Percentiles rank a stretch among this genome's conserved stretches.
phyloP scores from a whole-genome alignment of 176 grass and related monocot species.

The Cocos nucifera region DNA sequence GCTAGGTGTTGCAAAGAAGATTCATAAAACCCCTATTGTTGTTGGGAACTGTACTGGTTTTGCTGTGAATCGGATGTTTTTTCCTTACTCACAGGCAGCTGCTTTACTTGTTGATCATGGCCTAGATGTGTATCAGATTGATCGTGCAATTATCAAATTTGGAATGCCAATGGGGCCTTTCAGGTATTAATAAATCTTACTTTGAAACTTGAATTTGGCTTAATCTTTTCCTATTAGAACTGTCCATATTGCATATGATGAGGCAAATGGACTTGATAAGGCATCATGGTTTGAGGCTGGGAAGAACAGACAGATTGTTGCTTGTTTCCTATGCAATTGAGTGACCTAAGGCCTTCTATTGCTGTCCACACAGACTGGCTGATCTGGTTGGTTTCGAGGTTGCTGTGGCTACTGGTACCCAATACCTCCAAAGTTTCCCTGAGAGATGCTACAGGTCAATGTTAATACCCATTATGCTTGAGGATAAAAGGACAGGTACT shows the following conservation, averaged over 20 bases:
- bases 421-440: conserved; percentile 74
- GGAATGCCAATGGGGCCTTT: conserved; percentile 99
- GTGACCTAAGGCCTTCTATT: conserved; percentile 1
- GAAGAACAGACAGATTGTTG: background rate
- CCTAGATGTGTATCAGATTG: conserved; percentile 85
- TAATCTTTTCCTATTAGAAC: background rate
- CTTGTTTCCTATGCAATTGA: background rate
- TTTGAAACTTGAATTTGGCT: background rate
- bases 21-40: conserved; percentile 83
- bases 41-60: conserved; percentile 82
- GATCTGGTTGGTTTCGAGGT: conserved; percentile 88
- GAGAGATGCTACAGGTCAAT: conserved; percentile 84
- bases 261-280: background rate
- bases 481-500: conserved; percentile 72
- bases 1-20: conserved; percentile 74
- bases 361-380: conserved; percentile 39
- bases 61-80: conserved; percentile 96
- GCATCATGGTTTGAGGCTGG: background rate
- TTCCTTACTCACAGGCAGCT: conserved; percentile 81
- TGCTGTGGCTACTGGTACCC: conserved; percentile 64
- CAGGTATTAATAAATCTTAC: conserved; percentile 37
- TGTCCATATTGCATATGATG: background rate
- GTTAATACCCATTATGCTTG: conserved; percentile 75
- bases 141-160: conserved; percentile 73
- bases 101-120: conserved; percentile 66